Percentiles rank a stretch among this genome's conserved stretches.
phyloP scores from a whole-genome alignment of 1,139 yeast genomes.

The Pichia sp. region DNA sequence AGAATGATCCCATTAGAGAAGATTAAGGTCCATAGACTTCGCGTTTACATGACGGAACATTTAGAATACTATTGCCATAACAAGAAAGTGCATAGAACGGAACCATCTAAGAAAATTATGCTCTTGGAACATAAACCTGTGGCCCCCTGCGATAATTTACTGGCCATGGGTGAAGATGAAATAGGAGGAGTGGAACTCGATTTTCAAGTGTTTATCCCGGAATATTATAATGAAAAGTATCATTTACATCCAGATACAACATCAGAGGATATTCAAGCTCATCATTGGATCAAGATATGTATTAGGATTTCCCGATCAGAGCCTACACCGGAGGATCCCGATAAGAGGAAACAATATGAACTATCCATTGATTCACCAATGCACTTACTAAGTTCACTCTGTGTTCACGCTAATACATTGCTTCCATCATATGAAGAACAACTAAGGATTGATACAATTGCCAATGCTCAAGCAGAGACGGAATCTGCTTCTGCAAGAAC shows the following conservation, averaged over 20 bases:
- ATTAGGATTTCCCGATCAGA: conserved; percentile 64
- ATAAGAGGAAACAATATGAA: conserved; percentile 79
- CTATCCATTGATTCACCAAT: conserved; percentile 89
- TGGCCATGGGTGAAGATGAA: conserved; percentile 31
- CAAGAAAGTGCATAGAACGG: conserved; percentile 84
- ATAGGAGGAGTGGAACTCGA: conserved; percentile 62
- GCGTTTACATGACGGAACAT: conserved; percentile 82
- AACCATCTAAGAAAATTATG: conserved; percentile 76
- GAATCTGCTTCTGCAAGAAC: conserved; percentile 6
- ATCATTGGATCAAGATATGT: conserved; percentile 91
- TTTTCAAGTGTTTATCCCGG: conserved; percentile 77
- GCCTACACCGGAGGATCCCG: conserved; percentile 40
- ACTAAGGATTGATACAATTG: conserved; percentile 8
- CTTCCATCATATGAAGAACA: conserved; percentile 48
- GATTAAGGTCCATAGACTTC: conserved; percentile 75
- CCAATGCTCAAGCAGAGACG: neutral
- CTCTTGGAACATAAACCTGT: conserved; percentile 73
- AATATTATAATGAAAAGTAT: conserved; percentile 41
- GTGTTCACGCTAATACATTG: conserved; percentile 69
- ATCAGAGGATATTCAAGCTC: conserved; percentile 67
- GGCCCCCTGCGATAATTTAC: conserved; percentile 35
- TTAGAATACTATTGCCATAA: conserved; percentile 82
- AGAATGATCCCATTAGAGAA: conserved; percentile 81
- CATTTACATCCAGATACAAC: conserved; percentile 78
- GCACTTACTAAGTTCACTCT: conserved; percentile 55